Conservation (phyloP, 2,329 filamentous ascomycete genomes). For the Fusarium drepaniforme region DNA sequence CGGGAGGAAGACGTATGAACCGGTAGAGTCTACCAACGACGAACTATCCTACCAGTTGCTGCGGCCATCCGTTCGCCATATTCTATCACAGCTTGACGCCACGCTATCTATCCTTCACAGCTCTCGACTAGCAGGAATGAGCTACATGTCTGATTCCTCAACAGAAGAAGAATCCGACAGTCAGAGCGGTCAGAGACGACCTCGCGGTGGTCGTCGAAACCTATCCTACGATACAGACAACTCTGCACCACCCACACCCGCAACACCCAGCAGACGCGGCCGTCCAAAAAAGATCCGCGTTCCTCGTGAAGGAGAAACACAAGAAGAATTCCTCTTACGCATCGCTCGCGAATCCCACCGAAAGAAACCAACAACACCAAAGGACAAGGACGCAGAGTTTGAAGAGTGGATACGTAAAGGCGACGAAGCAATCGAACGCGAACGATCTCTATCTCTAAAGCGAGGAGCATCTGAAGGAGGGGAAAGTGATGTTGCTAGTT, state of each 20-base stretch:
- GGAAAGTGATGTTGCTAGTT: conserved; percentile 31
- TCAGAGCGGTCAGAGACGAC: conserved; percentile 39
- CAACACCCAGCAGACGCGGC: conserved; percentile 45
- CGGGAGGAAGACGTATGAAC: conserved; percentile 51
- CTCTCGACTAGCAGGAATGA: conserved; percentile 64
- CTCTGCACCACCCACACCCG: conserved; percentile 25
- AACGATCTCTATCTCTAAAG: conserved; percentile 28
- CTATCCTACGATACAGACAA: conserved; percentile 2
- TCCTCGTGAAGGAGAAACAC: conserved; percentile 58
- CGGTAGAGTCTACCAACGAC: conserved; percentile 77
- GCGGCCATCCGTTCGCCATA: conserved; percentile 75
- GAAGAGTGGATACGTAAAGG: conserved; percentile 50
- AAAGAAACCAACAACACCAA: conserved; percentile 41
- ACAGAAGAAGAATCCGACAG: conserved; percentile 53
- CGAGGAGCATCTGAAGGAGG: conserved; percentile 29
- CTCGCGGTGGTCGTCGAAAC: conserved; percentile 46
- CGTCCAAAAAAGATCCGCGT: conserved; percentile 56
- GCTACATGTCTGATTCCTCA: conserved; percentile 53
- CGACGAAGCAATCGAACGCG: conserved; percentile 42
- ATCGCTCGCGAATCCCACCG: conserved; percentile 59
- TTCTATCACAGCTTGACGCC: conserved; percentile 76
- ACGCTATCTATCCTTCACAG: conserved; percentile 79
- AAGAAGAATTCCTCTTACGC: conserved; percentile 59
- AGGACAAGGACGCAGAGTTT: conserved; percentile 48
- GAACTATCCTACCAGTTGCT: conserved; percentile 74